These are phyloP conservation scores for Tricholoma bakamatsutake DNA, from an alignment of 768 basidiomycete genomes.

Conservation along the genomic window DNA sequence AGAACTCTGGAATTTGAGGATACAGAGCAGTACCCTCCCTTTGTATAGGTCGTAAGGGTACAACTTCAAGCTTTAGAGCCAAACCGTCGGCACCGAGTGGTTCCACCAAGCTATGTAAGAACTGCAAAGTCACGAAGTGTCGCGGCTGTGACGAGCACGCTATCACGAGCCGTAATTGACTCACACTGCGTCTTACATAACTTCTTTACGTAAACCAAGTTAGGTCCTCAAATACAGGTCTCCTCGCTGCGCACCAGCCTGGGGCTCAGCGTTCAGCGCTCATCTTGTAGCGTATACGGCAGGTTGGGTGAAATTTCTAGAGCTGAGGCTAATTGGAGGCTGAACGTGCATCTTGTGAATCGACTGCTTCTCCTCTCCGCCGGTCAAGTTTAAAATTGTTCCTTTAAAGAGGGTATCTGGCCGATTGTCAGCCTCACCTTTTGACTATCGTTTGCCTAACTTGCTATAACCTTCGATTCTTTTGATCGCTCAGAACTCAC, in stretches of 20 bases:
- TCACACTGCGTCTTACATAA: no score
- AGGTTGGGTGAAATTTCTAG: no score
- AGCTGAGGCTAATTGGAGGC: no score
- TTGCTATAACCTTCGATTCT: conserved; percentile 4
- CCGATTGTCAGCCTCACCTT: conserved; percentile 12
- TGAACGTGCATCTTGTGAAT: not conserved
- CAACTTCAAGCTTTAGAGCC: not conserved
- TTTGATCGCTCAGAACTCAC: conserved; percentile 15
- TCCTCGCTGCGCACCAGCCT: no score
- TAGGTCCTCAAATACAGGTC: no score
- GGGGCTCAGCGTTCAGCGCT: no score
- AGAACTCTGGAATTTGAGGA: no score
- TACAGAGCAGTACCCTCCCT: not conserved
- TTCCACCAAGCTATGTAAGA: not conserved
- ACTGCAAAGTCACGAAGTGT: not conserved
- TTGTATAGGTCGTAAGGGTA: not conserved
- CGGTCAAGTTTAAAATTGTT: conserved; percentile 6
- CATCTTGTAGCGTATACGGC: no score
- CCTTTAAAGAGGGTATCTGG: conserved; percentile 3
- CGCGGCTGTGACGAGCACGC: not conserved
- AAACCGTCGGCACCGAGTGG: not conserved
- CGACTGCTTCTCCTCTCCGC: not conserved
- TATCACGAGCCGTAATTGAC: not conserved
- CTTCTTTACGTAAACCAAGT: no score
- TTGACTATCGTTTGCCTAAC: conserved; percentile 9